phyloP scores from a whole-genome alignment of 2,329 filamentous ascomycete species.

The Epichloe typhina region DNA sequence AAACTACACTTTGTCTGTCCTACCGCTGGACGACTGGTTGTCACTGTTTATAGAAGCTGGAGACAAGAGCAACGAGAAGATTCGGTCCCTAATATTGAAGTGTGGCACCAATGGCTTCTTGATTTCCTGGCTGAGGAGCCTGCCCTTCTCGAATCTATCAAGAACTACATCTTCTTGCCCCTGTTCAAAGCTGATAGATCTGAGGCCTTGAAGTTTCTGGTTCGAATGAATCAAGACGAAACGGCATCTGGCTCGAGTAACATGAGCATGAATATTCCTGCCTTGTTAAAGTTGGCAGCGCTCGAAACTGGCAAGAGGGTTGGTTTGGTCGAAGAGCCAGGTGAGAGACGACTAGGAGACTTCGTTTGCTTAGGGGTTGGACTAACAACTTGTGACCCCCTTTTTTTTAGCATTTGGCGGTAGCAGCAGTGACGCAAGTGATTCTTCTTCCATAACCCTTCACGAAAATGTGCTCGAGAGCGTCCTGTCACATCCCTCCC shows the following conservation, averaged over 20 bases:
- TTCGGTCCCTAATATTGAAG: conserved; percentile 20
- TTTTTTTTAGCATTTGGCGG: conserved; percentile 16
- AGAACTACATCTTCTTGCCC: conserved; percentile 50
- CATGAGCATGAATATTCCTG: conserved; percentile 36
- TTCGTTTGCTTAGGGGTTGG: neutral
- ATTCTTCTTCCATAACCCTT: conserved; percentile 20
- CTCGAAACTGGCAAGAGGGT: conserved; percentile 58
- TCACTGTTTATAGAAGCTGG: conserved; percentile 40
- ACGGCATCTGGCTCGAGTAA: conserved; percentile 31
- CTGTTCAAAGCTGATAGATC: conserved; percentile 46
- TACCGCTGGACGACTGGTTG: conserved; percentile 46
- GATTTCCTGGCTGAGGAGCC: conserved; percentile 34
- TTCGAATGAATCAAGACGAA: conserved; percentile 38
- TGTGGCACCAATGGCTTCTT: conserved; percentile 45
- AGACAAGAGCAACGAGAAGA: conserved; percentile 17
- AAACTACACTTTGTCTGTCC: conserved; percentile 43
- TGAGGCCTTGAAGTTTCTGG: conserved; percentile 44
- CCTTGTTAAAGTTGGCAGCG: conserved; percentile 50
- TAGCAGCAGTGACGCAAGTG: conserved; percentile 4
- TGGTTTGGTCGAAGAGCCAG: conserved; percentile 55
- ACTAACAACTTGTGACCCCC: neutral
- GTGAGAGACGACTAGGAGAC: conserved; percentile 20
- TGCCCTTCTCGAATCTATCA: conserved; percentile 45
- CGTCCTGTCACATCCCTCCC: conserved; percentile 42
- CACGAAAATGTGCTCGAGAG: conserved; percentile 33